Evolutionary conservation across 177 flowering plant genomes (phyloP).

Genomic region (Telopea speciosissima): DNA sequence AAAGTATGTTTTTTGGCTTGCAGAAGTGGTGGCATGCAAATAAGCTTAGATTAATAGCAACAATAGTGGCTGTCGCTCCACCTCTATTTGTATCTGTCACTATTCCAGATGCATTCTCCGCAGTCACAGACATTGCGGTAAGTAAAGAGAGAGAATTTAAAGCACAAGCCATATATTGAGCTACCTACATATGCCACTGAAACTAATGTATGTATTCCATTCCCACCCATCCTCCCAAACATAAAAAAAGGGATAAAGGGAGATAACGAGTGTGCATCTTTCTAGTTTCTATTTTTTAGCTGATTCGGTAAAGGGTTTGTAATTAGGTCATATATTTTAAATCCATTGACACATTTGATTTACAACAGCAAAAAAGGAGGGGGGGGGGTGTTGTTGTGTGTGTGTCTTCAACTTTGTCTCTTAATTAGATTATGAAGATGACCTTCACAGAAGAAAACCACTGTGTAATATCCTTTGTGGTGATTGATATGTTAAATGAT

Average conservation of each 20-base stretch:
- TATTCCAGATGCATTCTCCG: constrained; percentile 61
- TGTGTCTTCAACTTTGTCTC: too few relatives aligned
- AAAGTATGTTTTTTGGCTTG: constrained; percentile 5
- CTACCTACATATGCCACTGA: not conserved
- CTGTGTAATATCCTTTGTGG: too few relatives aligned
- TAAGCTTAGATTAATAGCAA: constrained; percentile 35
- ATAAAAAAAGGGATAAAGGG: too few relatives aligned
- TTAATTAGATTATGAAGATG: too few relatives aligned
- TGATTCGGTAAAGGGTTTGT: not conserved
- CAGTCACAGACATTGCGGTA: constrained; percentile 73
- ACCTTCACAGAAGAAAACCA: too few relatives aligned
- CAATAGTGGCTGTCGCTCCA: constrained; percentile 46
- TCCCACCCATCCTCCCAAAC: too few relatives aligned
- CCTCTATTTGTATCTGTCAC: constrained; percentile 46
- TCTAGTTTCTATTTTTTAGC: not conserved
- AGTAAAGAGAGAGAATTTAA: constrained; percentile 21
- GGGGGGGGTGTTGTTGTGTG: too few relatives aligned
- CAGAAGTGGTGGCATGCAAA: constrained; percentile 50
- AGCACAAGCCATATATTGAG: not conserved
- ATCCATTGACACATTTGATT: not conserved
- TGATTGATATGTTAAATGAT: too few relatives aligned
- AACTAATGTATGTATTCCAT: not conserved
- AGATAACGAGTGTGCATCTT: not conserved
- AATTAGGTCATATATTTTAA: not conserved
- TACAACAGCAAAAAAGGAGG: not conserved